Evolutionary conservation across 352 stramenopile genomes (phyloP), one percentile per base, ranked within the genome.

Genomic region (Globisporangium recalcitrans): DNA sequence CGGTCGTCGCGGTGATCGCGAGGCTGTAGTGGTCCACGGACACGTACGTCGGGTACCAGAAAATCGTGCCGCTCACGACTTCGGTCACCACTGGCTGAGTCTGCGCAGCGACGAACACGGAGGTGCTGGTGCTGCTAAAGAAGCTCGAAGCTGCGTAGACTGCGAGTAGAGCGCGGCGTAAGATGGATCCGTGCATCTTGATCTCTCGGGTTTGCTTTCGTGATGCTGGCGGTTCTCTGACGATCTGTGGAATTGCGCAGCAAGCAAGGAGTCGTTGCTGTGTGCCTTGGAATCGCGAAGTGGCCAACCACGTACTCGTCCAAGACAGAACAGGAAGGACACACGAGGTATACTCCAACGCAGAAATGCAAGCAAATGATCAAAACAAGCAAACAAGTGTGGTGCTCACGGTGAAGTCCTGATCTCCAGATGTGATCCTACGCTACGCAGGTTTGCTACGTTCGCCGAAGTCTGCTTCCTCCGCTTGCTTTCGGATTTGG

Each of bases 21-120:
- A 91, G 63, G 9, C 60, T 81, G 67, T 89, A 89, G 51, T 83
- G 67, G 61, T 89, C 77, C 38, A 88, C 81, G 6, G 77, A 77
- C n/a, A 90, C 54, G 46, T 78, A 70, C 47, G 42, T 78, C 2
- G 68, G 36, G 49, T 68, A 75, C 13, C 79, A 75, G 47, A 78
- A 91, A 52, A 91, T 89, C 14, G 71, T 76, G 55, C 79, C 81
- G 21, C 64, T 78, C 38, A 82, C 69, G 1, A 72, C 68, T 48
- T 89, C 81, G 0, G 63, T 80, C 19, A 81, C 64, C 1, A 84
- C 62, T 9, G 58, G 48, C 38, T 60, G 52, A 5, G 36, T 24
- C 55, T 60, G 26, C 16, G 46, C 55, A n/a, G 47, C 24, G 8
- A 49, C 46, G 44, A 51, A 54, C 14, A 56, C n/a, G 36, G n/a